A percentile compares a stretch with the other conserved stretches of the same genome.
phyloP scores from a whole-genome alignment of 2,329 filamentous ascomycete species.

The Arthroderma uncinatum region DNA sequence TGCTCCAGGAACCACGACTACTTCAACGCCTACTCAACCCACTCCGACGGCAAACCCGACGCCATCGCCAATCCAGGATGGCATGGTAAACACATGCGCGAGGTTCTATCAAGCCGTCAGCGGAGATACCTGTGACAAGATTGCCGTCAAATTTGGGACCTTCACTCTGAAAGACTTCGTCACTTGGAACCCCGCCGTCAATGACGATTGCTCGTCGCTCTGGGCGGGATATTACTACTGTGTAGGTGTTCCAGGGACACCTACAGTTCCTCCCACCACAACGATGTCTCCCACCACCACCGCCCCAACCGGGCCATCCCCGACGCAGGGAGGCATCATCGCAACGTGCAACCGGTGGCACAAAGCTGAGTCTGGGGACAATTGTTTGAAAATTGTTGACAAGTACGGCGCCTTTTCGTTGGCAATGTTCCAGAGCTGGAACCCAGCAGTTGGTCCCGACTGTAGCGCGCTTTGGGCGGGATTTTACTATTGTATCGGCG shows the following conservation, averaged over 20 bases:
- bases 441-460: neutral
- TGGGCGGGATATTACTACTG: constrained; percentile 19
- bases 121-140: neutral
- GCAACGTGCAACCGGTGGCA: constrained; percentile 4
- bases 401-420: constrained; percentile 8
- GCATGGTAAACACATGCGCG: neutral
- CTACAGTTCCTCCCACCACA: neutral
- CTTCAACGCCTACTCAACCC: neutral
- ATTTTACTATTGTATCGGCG: constrained; percentile 19
- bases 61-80: neutral
- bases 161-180: constrained; percentile 12
- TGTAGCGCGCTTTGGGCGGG: constrained; percentile 17
- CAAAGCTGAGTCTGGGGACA: neutral
- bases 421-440: constrained; percentile 8
- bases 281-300: neutral
- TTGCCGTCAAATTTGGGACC: neutral
- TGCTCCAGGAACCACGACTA: neutral
- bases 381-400: constrained; percentile 5
- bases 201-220: constrained; percentile 14
- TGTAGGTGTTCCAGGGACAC: constrained; percentile 14
- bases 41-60: neutral
- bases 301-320: constrained; percentile 3
- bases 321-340: constrained; percentile 9
- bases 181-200: constrained; percentile 20
- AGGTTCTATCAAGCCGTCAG: neutral